Base-by-base conservation (phyloP, 2,329 filamentous ascomycete species). In the Penicillium sclerotiorum region DNA sequence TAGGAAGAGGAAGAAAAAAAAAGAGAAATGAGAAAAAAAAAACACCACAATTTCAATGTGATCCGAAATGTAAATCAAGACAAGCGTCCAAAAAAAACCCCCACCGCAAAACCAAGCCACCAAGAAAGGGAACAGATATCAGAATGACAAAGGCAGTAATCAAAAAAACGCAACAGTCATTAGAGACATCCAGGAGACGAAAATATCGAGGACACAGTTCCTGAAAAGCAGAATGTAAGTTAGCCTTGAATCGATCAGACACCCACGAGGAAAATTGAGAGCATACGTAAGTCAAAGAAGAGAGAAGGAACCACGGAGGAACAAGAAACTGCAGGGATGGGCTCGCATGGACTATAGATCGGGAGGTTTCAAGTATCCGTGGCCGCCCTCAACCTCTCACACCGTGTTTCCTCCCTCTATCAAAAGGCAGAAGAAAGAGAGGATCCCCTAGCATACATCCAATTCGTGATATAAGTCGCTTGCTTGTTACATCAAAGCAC, bases 401-500 rank as follows among this genome's bases (percentile, higher is more conserved):
- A n/a, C n/a, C n/a, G n/a, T 28, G 2, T 28, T 13, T 28, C 9
- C 13, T 7, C 30, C 30, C 15, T 17, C 33, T 8, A 28, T 28
- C 15, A 30, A 17, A 47, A 28, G 21, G 17, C 13, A 20, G 41
- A 25, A 51, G 28, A 45, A 38, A 21, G 30, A 43, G 8, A 28
- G n/a, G 17, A 21, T 38, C 17, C 18, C 35, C 33, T 23, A 50
- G 48, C 46, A 39, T 59, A 47, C 22, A 41, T 41, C 33, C 28
- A 15, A 36, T 44, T 8, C 8, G 15, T 8, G 25, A 36, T 12
- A 41, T 41, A 7, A 40, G 28, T 35, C 36, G 9, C 9, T 15
- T 17, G 17, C 53, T 22, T 67, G 63, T 81, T 79, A 99, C 94
- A 99, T 97, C 62, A 96, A 71, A 48, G 71, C 63, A 72, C 94